These are phyloP conservation scores for Citropsis articulata DNA, from an alignment of 345 rosid genomes.

Conservation along the genomic window DNA sequence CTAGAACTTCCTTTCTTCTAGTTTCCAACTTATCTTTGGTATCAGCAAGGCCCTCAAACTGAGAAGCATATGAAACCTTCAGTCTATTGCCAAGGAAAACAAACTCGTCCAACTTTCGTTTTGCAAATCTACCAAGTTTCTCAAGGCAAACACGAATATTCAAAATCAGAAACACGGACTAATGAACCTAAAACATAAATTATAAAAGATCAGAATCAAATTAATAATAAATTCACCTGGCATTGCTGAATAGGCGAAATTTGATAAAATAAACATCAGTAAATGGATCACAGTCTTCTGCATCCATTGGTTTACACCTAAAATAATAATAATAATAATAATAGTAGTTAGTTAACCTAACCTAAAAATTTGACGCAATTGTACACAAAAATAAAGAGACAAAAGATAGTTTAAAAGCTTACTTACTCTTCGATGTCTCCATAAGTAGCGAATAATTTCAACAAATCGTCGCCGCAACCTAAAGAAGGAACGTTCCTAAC, in stretches of 20 bases:
- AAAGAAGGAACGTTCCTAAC: conserved; percentile 89
- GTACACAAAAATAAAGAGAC: background rate
- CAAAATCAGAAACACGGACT: background rate
- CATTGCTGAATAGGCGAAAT: conserved; percentile 58
- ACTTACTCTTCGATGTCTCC: conserved; percentile 89
- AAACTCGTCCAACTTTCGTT: conserved; percentile 81
- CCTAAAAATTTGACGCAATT: background rate
- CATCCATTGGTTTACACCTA: conserved; percentile 91
- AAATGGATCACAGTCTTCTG: conserved; percentile 71
- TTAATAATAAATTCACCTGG: conserved; percentile 45
- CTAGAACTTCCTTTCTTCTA: conserved; percentile 70
- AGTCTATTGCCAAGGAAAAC: conserved; percentile 69
- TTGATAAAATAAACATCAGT: conserved; percentile 90
- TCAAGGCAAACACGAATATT: background rate
- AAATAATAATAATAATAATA: background rate
- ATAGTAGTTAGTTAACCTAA: background rate
- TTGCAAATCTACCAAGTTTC: conserved; percentile 55
- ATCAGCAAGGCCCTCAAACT: conserved; percentile 67
- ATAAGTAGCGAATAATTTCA: conserved; percentile 60
- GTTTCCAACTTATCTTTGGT: conserved; percentile 79
- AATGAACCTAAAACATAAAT: background rate
- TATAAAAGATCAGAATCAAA: background rate
- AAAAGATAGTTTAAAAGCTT: background rate
- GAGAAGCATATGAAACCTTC: conserved; percentile 75
- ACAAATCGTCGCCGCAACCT: conserved; percentile 87